Conservation (phyloP, 768 basidiomycete species). For the Basidioascus undulatus region DNA sequence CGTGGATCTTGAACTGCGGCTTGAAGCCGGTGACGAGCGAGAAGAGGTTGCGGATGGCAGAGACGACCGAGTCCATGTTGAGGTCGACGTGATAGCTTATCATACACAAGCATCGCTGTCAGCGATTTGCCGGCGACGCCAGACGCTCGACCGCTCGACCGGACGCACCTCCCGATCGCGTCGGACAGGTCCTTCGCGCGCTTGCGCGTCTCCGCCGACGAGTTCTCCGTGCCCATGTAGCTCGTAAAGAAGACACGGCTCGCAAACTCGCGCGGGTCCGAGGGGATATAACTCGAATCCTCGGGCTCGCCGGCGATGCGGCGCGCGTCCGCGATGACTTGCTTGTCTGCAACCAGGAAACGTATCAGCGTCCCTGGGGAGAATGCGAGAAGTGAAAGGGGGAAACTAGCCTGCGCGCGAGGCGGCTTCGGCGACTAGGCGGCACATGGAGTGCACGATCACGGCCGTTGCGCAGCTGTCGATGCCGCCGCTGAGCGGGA, state of each 20-base stretch:
- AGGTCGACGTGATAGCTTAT: conserved; percentile 88
- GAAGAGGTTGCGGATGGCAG: conserved; percentile 62
- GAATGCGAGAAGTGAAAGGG: neutral
- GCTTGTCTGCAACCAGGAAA: conserved; percentile 31
- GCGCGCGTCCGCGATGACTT: conserved; percentile 74
- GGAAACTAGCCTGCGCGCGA: conserved; percentile 34
- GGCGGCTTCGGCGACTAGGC: conserved; percentile 61
- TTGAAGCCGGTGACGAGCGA: conserved; percentile 46
- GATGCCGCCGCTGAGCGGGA: conserved; percentile 86
- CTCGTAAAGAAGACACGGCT: conserved; percentile 82
- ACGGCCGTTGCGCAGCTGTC: conserved; percentile 93
- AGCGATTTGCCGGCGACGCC: neutral
- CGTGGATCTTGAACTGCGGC: conserved; percentile 61
- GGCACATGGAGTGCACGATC: conserved; percentile 91
- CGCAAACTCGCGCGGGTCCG: conserved; percentile 67
- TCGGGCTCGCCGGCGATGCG: conserved; percentile 66
- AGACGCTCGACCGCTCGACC: too few species aligned
- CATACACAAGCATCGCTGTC: too few species aligned
- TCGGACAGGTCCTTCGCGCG: conserved; percentile 68
- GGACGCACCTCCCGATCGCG: conserved; percentile 64
- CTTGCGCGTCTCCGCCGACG: conserved; percentile 56
- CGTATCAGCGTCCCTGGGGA: neutral
- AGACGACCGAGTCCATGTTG: conserved; percentile 84
- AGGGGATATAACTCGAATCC: conserved; percentile 57
- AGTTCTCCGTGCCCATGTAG: conserved; percentile 98